phyloP scores from a whole-genome alignment of 352 stramenopile species.

The Globisporangium orthogonon region DNA sequence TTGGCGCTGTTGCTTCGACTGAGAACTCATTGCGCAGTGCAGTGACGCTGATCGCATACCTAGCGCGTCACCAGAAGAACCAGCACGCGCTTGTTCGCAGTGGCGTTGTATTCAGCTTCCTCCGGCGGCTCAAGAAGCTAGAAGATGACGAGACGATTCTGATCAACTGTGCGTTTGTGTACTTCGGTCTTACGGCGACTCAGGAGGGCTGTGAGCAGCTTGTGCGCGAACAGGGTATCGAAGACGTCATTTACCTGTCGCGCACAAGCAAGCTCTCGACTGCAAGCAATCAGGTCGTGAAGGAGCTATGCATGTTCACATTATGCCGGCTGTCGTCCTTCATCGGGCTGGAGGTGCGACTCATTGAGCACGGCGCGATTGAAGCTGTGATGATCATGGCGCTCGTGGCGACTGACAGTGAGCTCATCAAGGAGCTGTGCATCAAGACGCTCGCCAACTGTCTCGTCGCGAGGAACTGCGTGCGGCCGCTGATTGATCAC shows the following conservation, averaged over 20 bases:
- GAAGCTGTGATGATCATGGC: constrained; percentile 65
- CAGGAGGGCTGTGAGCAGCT: constrained; percentile 68
- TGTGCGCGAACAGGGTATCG: constrained; percentile 61
- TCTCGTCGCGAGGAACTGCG: constrained; percentile 57
- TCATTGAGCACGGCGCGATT: constrained; percentile 73
- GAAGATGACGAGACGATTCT: constrained; percentile 40
- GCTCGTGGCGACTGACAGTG: constrained; percentile 59
- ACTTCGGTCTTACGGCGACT: constrained; percentile 55
- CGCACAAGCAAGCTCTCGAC: constrained; percentile 28
- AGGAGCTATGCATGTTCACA: constrained; percentile 63
- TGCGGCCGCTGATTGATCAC: constrained; percentile 58
- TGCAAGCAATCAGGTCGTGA: constrained; percentile 36
- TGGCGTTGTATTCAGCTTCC: constrained; percentile 50
- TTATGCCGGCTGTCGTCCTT: constrained; percentile 70
- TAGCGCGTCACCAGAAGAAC: constrained; percentile 56
- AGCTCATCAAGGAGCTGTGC: constrained; percentile 59
- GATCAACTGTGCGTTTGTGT: constrained; percentile 66
- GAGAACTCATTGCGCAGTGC: constrained; percentile 23
- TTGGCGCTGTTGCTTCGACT: not conserved
- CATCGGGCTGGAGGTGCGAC: constrained; percentile 38
- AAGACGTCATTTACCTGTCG: constrained; percentile 63
- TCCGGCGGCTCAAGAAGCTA: constrained; percentile 39
- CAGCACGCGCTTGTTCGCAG: constrained; percentile 42
- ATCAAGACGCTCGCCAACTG: constrained; percentile 77
- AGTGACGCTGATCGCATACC: constrained; percentile 50